These are phyloP conservation scores for Talaromyces rugulosus DNA, from an alignment of 2,329 filamentous ascomycete species.

Conservation along the genomic window DNA sequence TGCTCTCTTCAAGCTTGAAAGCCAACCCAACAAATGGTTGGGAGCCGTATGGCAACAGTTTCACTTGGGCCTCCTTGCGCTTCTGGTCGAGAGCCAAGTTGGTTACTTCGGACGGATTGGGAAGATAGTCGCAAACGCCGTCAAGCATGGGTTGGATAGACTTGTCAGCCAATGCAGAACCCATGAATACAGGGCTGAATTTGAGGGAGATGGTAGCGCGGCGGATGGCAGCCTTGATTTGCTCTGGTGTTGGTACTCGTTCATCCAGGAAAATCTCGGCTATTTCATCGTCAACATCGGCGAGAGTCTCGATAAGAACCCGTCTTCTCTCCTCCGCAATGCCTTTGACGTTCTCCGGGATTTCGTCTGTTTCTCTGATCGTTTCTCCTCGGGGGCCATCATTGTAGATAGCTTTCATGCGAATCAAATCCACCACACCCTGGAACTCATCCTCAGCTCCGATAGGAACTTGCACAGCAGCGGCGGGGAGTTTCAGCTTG, in stretches of 20 bases:
- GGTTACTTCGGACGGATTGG: conserved; percentile 82
- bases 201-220: conserved; percentile 82
- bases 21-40: conserved; percentile 92
- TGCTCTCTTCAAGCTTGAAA: conserved; percentile 98
- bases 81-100: conserved; percentile 85
- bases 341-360: conserved; percentile 74
- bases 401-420: conserved; percentile 91
- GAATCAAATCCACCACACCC: conserved; percentile 86
- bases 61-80: conserved; percentile 72
- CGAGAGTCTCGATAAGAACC: conserved; percentile 87
- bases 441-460: conserved; percentile 86
- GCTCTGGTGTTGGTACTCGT: conserved; percentile 67
- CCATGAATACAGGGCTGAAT: conserved; percentile 95
- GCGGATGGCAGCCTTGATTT: conserved; percentile 90
- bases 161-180: conserved; percentile 91
- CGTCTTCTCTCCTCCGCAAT: conserved; percentile 77
- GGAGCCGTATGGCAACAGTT: conserved; percentile 88
- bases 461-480: conserved; percentile 91
- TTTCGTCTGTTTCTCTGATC: conserved; percentile 70
- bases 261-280: conserved; percentile 93
- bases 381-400: conserved; percentile 77
- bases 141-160: conserved; percentile 95
- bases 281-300: conserved; percentile 97
- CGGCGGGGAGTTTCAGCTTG: conserved; percentile 89
- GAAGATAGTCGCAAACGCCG: conserved; percentile 91